Evolutionary conservation across 495 filamentous ascomycete species (phyloP).

Genomic region (Penicillium cinerascens): DNA sequence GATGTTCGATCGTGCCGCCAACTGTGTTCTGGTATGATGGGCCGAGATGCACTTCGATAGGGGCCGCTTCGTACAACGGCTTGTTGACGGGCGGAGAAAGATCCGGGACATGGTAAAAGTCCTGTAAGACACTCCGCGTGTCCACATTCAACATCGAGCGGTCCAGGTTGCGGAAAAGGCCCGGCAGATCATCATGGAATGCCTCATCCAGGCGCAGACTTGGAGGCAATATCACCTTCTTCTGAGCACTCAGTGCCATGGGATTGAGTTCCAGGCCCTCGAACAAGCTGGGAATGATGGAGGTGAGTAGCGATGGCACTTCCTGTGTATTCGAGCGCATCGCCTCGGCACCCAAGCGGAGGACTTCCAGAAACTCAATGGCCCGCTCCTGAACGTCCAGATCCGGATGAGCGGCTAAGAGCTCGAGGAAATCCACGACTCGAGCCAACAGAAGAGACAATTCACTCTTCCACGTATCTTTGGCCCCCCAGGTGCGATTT

Average conservation of each 20-base stretch:
- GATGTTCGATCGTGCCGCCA: conserved; percentile 58
- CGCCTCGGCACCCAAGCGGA: conserved; percentile 80
- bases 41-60: conserved; percentile 13
- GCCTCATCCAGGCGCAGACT: conserved; percentile 69
- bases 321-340: conserved; percentile 62
- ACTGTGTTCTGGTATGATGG: conserved; percentile 62
- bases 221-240: conserved; percentile 76
- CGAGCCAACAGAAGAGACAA: conserved; percentile 72
- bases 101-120: conserved; percentile 65
- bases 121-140: conserved; percentile 42
- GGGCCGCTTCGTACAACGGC: conserved; percentile 15
- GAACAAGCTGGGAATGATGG: conserved; percentile 85
- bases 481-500: conserved; percentile 49
- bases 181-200: conserved; percentile 73
- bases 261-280: conserved; percentile 84
- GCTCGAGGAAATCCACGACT: conserved; percentile 76
- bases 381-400: conserved; percentile 95
- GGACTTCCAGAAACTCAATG: conserved; percentile 85
- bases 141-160: conserved; percentile 1
- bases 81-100: conserved; percentile 27
- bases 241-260: conserved; percentile 77
- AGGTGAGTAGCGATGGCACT: conserved; percentile 75
- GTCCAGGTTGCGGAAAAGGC: conserved; percentile 45
- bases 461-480: conserved; percentile 68
- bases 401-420: conserved; percentile 71